phyloP scores from a whole-genome alignment of 176 grass and related monocot species.

The Dactylis glomerata region DNA sequence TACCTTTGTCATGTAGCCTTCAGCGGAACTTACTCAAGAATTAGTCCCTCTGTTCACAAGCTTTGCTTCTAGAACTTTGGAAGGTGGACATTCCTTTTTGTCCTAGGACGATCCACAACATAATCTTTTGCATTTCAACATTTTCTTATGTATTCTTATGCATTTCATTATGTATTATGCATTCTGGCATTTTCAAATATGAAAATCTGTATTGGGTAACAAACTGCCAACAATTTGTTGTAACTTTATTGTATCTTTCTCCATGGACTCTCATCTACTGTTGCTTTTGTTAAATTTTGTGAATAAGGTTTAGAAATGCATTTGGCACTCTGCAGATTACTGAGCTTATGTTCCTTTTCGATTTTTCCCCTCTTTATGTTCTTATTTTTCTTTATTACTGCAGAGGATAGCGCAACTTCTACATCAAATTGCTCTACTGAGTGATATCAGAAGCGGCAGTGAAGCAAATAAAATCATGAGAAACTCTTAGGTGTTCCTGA shows the following conservation, averaged over 20 bases:
- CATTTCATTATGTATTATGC: not conserved
- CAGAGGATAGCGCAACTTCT: slow-evolving; percentile 52
- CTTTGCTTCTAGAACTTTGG: not conserved
- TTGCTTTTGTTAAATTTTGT: not conserved
- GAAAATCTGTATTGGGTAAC: not conserved
- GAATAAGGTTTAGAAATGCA: not conserved
- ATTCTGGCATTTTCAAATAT: not conserved
- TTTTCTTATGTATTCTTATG: not conserved
- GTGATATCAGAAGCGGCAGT: slow-evolving; percentile 34
- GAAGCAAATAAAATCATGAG: slow-evolving; percentile 38
- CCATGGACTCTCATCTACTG: not conserved
- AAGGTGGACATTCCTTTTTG: not conserved
- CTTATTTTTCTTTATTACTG: slow-evolving; percentile 20
- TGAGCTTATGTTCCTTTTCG: not conserved
- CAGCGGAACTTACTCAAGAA: not conserved
- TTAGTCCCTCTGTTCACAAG: not conserved
- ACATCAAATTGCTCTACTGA: slow-evolving; percentile 55
- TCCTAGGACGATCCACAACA: not conserved
- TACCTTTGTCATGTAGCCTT: not conserved
- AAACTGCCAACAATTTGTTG: not conserved
- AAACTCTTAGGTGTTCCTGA: slow-evolving; percentile 11
- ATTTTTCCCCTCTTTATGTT: not conserved
- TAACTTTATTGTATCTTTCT: not conserved
- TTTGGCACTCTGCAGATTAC: not conserved
- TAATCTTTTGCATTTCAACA: not conserved